Conservation (phyloP, 257 asterid species). For the Jacaranda copaia region DNA sequence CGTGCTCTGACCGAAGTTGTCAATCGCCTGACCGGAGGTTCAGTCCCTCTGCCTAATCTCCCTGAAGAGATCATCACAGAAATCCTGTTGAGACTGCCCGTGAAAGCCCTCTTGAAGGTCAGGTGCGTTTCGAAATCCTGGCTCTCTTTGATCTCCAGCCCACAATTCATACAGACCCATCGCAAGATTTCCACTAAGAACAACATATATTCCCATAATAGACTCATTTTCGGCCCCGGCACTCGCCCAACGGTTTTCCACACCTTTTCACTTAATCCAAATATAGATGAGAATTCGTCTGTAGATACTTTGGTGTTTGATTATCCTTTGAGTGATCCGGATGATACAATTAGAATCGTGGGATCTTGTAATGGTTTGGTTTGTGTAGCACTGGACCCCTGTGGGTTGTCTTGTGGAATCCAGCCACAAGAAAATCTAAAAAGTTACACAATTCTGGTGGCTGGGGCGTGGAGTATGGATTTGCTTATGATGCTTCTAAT, state of each 20-base stretch:
- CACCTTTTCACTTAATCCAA: not conserved
- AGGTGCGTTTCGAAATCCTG: slow-evolving; percentile 36
- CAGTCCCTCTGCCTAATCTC: slow-evolving; percentile 18
- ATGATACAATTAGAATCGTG: slow-evolving; percentile 3
- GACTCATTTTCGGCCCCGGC: not conserved
- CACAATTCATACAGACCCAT: slow-evolving; percentile 28
- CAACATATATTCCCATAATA: not conserved
- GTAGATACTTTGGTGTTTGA: slow-evolving; percentile 24
- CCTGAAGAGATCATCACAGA: slow-evolving; percentile 34
- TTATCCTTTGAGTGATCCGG: slow-evolving; percentile 7
- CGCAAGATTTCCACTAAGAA: slow-evolving; percentile 27
- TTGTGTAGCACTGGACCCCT: slow-evolving; percentile 19
- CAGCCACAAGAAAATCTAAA: slow-evolving; percentile 35
- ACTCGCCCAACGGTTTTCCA: not conserved
- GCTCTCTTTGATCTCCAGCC: slow-evolving; percentile 29
- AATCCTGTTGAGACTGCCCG: slow-evolving; percentile 41
- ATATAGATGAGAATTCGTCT: not conserved
- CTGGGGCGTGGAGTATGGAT: slow-evolving; percentile 33
- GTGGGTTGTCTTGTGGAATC: slow-evolving; percentile 38
- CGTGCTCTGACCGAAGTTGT: slow-evolving; percentile 6
- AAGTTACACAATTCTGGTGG: slow-evolving; percentile 32
- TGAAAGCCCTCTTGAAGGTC: slow-evolving; percentile 38
- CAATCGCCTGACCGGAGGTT: not conserved
- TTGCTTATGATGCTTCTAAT: slow-evolving; percentile 39
- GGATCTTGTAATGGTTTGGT: slow-evolving; percentile 40